Conservation (phyloP, 2,329 filamentous ascomycete genomes). For the Fusarium begoniae region DNA sequence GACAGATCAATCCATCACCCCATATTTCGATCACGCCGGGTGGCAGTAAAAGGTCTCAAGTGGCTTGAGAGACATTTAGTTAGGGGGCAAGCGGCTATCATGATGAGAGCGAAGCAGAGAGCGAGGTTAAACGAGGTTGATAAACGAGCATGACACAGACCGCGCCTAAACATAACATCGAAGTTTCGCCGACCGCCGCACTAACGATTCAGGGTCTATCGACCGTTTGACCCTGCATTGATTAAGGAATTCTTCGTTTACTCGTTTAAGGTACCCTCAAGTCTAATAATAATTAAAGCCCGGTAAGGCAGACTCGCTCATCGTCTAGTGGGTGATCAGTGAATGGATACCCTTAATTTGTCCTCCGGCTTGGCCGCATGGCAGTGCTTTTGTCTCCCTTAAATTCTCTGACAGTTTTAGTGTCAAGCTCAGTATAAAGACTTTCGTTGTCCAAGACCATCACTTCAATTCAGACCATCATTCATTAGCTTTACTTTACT, state of each 20-base stretch:
- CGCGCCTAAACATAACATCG: background rate
- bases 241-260: background rate
- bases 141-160: background rate
- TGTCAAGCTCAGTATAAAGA: background rate
- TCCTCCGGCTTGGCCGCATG: background rate
- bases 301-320: background rate
- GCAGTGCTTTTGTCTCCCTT: background rate
- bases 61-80: background rate
- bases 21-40: background rate
- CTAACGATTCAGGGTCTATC: background rate
- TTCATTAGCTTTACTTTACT: background rate
- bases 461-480: background rate
- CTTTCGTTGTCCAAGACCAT: background rate
- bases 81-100: background rate
- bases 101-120: background rate
- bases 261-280: background rate
- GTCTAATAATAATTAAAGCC: background rate
- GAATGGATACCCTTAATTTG: background rate
- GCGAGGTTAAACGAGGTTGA: background rate
- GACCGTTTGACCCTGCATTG: background rate
- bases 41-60: background rate
- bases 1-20: background rate
- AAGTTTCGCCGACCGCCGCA: background rate
- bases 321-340: background rate
- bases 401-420: background rate